Evolutionary conservation across 208 protist species (phyloP), one percentile per base, ranked within the genome.

Genomic region (Paratrypanosoma confusum): DNA sequence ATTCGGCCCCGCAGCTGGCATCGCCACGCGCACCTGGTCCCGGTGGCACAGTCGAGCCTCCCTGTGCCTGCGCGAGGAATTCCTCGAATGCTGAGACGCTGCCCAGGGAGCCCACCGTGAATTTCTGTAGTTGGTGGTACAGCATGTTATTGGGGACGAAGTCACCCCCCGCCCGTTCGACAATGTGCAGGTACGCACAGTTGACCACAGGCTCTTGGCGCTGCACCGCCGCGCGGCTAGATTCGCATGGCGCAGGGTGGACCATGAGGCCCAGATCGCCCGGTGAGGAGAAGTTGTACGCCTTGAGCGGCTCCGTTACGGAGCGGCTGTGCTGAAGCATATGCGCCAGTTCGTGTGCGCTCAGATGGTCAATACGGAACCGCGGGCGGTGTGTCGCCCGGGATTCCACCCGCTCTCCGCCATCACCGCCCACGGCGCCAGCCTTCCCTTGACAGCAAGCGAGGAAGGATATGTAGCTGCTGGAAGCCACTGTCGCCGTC

Each of bases 81-180:
- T n/a, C n/a, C n/a, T n/a, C n/a, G n/a, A n/a, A n/a, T n/a, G n/a
- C n/a, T n/a, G n/a, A n/a, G n/a, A n/a, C n/a, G n/a, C n/a, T n/a
- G n/a, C n/a, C n/a, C n/a, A n/a, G n/a, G n/a, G n/a, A n/a, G n/a
- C n/a, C 41, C 2, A 42, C 17, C 23, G 50, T 52, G 29, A 65
- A 76, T 18, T 57, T 38, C 50, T 83, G 76, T 14, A 90, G 54
- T 0, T 57, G 32, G 39, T 87, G 65, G 40, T 91, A 91, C 31
- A 91, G 59, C 54, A 81, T 64, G 57, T 91, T 87, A 43, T 91
- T 91, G 11, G 82, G 77, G 7, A 61, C 63, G 57, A 85, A 87
- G 64, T 91, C 82, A 5, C 51, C 70, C 0, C 38, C 17, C 2
- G 29, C 38, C 8, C 82, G 65, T 54, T 83, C 57, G 26, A 91